phyloP scores from a whole-genome alignment of 257 asterid genomes.

The Solanum rostratum region DNA sequence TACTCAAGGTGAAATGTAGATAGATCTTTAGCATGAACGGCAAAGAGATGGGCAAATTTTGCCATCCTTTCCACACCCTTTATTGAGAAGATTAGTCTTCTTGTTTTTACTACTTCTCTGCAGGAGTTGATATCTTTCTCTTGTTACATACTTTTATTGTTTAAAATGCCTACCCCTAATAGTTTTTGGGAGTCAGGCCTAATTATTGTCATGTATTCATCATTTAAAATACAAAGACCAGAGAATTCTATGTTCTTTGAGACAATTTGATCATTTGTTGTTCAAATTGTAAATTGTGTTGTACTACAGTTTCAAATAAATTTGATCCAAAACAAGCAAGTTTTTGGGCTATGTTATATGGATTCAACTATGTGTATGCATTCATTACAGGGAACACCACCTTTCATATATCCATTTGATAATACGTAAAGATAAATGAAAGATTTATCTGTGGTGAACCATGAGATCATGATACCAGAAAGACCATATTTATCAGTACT shows the following conservation, averaged over 20 bases:
- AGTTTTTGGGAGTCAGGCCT: not conserved
- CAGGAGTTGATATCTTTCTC: not conserved
- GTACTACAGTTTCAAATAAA: not conserved
- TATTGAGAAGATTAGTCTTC: not conserved
- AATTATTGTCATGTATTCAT: not conserved
- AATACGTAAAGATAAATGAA: not conserved
- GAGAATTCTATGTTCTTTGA: not conserved
- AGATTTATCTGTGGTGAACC: not conserved
- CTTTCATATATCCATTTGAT: not conserved
- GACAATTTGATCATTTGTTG: not conserved
- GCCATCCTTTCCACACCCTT: slow-evolving; percentile 42
- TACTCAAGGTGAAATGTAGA: slow-evolving; percentile 25
- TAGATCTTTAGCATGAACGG: slow-evolving; percentile 12
- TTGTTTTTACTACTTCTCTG: not conserved
- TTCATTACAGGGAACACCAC: not conserved
- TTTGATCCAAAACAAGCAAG: not conserved
- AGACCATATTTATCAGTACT: not conserved
- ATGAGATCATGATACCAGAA: not conserved
- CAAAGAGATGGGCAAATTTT: slow-evolving; percentile 29
- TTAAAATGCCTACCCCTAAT: not conserved
- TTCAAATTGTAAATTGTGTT: not conserved
- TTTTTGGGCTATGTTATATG: not conserved
- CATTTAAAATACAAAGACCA: not conserved
- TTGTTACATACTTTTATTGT: not conserved
- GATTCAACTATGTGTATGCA: not conserved